Evolutionary conservation across 148 eudicot genomes (phyloP).

Genomic region (Cornus florida): DNA sequence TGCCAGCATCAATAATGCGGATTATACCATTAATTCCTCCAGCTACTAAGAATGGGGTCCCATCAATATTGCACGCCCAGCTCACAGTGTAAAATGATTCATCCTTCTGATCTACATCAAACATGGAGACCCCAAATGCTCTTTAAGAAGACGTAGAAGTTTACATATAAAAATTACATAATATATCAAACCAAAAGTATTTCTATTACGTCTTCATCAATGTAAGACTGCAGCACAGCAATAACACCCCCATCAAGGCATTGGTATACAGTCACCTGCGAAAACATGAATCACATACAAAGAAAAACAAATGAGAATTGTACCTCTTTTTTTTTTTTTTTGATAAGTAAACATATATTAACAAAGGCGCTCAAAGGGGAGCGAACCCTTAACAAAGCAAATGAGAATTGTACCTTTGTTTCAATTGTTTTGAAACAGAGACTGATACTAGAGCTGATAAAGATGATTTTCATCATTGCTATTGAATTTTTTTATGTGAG

Average conservation of each 20-base stretch:
- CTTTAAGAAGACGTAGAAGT: constrained; percentile 6
- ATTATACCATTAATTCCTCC: constrained; percentile 93
- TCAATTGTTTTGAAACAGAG: background rate
- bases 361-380: no score
- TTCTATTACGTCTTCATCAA: constrained; percentile 89
- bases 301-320: constrained; percentile 10
- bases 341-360: no score
- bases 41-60: constrained; percentile 85
- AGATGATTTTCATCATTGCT: background rate
- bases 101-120: constrained; percentile 73
- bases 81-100: constrained; percentile 95
- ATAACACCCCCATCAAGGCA: constrained; percentile 93
- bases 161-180: constrained; percentile 2
- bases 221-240: constrained; percentile 89
- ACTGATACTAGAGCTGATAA: background rate
- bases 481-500: background rate
- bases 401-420: background rate
- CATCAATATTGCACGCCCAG: constrained; percentile 90
- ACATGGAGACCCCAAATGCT: constrained; percentile 18
- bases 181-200: background rate
- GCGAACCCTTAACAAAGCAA: background rate
- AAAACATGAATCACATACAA: constrained; percentile 6
- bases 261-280: constrained; percentile 87
- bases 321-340: background rate
- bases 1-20: constrained; percentile 85